Conservation (phyloP, 208 protist genomes). For the Leishmania turanica region DNA sequence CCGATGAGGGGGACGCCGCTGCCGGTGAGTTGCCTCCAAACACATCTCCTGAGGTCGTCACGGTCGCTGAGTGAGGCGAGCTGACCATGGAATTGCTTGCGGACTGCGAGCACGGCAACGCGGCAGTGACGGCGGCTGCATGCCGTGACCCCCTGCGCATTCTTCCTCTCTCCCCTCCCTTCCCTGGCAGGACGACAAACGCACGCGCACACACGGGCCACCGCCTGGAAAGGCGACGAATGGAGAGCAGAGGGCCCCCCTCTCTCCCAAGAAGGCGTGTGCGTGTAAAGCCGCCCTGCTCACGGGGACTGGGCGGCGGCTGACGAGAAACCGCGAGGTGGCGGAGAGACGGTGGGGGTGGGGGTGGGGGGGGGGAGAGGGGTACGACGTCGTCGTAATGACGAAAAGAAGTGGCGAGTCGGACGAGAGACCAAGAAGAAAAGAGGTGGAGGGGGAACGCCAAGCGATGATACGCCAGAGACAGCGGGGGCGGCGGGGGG, state of each 20-base stretch:
- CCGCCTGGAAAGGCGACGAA: background rate
- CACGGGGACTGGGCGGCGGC: background rate
- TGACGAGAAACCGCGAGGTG: background rate
- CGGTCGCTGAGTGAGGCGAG: slow-evolving; percentile 12
- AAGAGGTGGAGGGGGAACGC: too few species aligned
- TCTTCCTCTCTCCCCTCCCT: background rate
- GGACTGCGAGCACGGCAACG: slow-evolving; percentile 7
- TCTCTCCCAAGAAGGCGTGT: background rate
- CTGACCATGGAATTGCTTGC: slow-evolving; percentile 14
- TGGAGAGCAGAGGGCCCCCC: background rate
- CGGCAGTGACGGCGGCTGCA: background rate
- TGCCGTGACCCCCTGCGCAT: slow-evolving; percentile 3
- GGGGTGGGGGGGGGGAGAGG: too few species aligned
- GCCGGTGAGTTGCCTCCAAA: slow-evolving; percentile 1
- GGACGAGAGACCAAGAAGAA: too few species aligned
- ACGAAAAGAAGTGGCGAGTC: too few species aligned
- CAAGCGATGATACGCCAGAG: too few species aligned
- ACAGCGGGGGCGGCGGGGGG: too few species aligned
- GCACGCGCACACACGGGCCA: background rate
- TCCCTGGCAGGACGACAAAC: background rate
- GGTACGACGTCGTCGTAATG: too few species aligned
- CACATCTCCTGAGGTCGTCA: background rate
- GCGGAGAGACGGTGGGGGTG: background rate
- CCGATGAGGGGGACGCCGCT: background rate
- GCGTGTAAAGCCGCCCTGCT: background rate